phyloP scores from a whole-genome alignment of 768 basidiomycete species.

The Leccinellum rugosiceps region DNA sequence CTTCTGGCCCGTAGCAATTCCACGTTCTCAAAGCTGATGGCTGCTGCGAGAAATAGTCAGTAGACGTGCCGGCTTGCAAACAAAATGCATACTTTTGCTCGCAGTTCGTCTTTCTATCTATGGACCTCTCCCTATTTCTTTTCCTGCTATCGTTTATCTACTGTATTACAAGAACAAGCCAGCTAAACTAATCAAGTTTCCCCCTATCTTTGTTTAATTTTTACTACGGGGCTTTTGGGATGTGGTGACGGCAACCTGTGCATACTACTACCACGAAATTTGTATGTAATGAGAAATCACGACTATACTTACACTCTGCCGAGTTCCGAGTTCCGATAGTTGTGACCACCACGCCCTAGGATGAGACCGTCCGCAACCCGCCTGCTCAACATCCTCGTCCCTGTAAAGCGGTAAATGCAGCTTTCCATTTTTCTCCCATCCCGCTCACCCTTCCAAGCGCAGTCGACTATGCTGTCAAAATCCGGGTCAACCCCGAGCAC shows the following conservation, averaged over 20 bases:
- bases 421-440: not conserved
- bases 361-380: conserved; percentile 77
- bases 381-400: conserved; percentile 88
- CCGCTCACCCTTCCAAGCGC: conserved; percentile 46
- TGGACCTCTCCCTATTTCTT: no score
- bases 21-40: conserved; percentile 30
- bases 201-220: not conserved
- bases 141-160: not conserved
- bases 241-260: not conserved
- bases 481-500: conserved; percentile 92
- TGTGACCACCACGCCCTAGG: conserved; percentile 15
- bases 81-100: not conserved
- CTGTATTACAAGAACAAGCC: not conserved
- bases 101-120: not conserved
- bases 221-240: not conserved
- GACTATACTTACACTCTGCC: not conserved
- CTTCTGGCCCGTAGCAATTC: conserved; percentile 23
- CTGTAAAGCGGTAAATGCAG: conserved; percentile 75
- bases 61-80: not conserved
- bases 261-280: no score
- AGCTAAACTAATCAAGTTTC: not conserved
- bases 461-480: conserved; percentile 98
- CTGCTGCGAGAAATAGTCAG: conserved; percentile 19
- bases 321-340: conserved; percentile 14
- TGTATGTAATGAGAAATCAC: not conserved